Evolutionary conservation across 768 basidiomycete species (phyloP), one percentile per base, ranked within the genome.

Genomic region (Lentinula detonsa): DNA sequence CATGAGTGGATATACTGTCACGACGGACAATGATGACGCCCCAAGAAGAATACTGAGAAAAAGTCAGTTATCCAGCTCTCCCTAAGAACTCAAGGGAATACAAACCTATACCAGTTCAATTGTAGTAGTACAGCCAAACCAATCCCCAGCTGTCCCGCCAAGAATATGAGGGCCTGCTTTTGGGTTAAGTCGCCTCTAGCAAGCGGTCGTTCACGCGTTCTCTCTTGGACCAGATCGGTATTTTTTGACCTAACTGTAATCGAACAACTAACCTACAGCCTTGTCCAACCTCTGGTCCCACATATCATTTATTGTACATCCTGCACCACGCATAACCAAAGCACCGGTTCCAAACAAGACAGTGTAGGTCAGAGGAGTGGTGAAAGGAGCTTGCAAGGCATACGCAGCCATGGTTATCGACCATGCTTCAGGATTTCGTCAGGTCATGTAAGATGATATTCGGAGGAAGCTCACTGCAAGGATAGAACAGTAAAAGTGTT

Each of bases 291-390:
- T 86, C 64, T 81, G 82, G 74, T 99, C 97, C 96, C 97, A 98
- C 86, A 99, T 87, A 70, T 99, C 97, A 71, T 99, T 99, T 66
- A 99, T 96, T 2, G 93, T 98, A 73, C 97, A 99, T 3, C 97
- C 97, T 21, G 97, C 97, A 5, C 96, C 93, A 18, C 97, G 87
- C 97, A 99, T 99, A 55, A 98, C 81, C 48, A 97, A 66, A 0
- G 97, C 95, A 1, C 97, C 97, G 9, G 88, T 70, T 2, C 93
- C 95, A 68, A 98, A 98, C 1, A 98, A 76, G 37, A 84, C 75
- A 51, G 93, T 77, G 69, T 94, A 96, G 16, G 83, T 86, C 58
- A 93, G 69, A 15, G 93, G 90, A 0, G 79, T 82, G 2, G 83
- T 81, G 50, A 81, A 76, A 0, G 94, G 90, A 4, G 83, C 76